Evolutionary conservation across 2,329 filamentous ascomycete species (phyloP).

Genomic region (Lachnellula occidentalis): DNA sequence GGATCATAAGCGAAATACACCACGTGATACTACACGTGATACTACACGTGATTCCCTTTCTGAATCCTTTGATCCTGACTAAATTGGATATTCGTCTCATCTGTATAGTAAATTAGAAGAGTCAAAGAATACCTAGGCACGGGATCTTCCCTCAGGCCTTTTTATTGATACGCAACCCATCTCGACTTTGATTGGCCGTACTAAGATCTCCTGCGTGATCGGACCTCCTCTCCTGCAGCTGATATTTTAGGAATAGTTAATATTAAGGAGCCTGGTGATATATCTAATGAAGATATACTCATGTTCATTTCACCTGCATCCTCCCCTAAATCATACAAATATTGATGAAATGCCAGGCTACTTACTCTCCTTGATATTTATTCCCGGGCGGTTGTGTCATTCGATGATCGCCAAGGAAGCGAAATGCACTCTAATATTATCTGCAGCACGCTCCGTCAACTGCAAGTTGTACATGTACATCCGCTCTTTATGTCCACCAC

Average conservation of each 20-base stretch:
- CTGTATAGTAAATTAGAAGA: not conserved
- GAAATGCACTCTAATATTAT: slow-evolving; percentile 5
- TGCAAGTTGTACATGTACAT: not conserved
- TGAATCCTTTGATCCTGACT: no score
- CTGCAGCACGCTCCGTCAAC: slow-evolving; percentile 9
- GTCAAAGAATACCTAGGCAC: not conserved
- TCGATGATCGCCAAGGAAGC: slow-evolving; percentile 11
- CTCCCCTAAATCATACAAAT: not conserved
- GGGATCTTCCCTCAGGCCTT: slow-evolving; percentile 9
- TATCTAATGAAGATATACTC: not conserved
- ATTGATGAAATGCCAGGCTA: not conserved
- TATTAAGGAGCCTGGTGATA: no score
- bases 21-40: no score
- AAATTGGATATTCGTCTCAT: slow-evolving; percentile 1
- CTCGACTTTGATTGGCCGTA: slow-evolving; percentile 2
- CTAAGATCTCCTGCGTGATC: not conserved
- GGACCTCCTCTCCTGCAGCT: not conserved
- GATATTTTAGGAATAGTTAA: not conserved
- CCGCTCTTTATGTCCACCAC: not conserved
- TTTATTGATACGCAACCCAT: slow-evolving; percentile 1
- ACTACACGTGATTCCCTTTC: no score
- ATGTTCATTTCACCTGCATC: not conserved
- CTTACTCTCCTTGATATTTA: not conserved
- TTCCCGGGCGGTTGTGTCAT: slow-evolving; percentile 3
- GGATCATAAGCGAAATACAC: no score